Base-by-base conservation (phyloP, 2,329 filamentous ascomycete species). In the Neofusicoccum sp. region DNA sequence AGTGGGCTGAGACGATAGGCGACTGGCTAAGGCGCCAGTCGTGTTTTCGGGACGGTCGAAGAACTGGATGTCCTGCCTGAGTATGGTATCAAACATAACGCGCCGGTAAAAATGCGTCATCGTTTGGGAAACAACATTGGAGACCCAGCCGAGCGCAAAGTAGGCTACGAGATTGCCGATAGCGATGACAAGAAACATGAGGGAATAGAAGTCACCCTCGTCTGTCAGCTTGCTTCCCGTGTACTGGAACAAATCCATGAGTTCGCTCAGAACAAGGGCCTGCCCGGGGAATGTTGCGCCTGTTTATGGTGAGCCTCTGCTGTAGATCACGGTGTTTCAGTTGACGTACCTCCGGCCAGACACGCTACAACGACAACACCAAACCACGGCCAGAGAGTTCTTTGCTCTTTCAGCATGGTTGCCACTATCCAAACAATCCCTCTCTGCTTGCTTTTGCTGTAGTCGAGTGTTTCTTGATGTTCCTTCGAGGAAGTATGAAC, bases 1-100 rank as follows among this genome's bases (percentile, higher is more conserved):
- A 0, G 92, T 95, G 0, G 92, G 92, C 77, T 96, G 89, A 0
- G 92, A 96, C 1, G 91, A 93, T 11, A 97, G 81, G 78, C 96
- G 95, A 2, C 68, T 92, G 0, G 92, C 96, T 70, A 97, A 79
- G 1, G 92, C 90, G 67, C 94, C 93, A 4, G 92, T 88, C 6
- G 90, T 92, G 74, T 97, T 96, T 75, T 94, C 90, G 65, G 95
- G 91, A 41, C 81, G 84, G 74, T 97, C 93, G 69, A 96, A 97
- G 76, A 93, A 97, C 36, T 87, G 82, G 49, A 97, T 92, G 66
- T 97, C 93, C 76, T 97, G 93, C 66, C 92, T 88, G 54, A 97
- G 86, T 81, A 97, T 34, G 87, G 83, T 45, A 91, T 85, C 82
- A 97, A 96, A 7, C 91, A 89, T 64, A 81, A 82, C 74, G 93